Base-by-base conservation (phyloP, 441 rosid genomes). In the Syzygium syzygioides region DNA sequence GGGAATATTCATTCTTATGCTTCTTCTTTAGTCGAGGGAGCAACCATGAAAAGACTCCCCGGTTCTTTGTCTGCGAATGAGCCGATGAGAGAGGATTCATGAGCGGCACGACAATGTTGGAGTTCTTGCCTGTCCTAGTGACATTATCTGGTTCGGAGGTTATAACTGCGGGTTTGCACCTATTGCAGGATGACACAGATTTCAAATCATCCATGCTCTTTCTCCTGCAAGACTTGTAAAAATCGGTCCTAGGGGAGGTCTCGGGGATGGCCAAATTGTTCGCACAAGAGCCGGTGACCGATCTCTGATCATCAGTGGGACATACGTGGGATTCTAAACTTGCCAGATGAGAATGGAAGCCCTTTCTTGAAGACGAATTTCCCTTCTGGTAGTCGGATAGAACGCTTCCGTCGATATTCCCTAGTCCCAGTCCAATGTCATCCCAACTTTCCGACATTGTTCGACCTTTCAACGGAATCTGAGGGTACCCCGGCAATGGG, bases 21-120 rank as follows among this genome's bases (percentile, higher is more conserved):
- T 96, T 97, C 92, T 91, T 96, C 95, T 93, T 96, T 34, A 95
- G 89, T 95, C 93, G 91, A 0, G 98, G 98, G 80, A 98, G 94
- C 89, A 96, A 88, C 97, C 99, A 91, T 23, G 98, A 96, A 79
- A 98, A 92, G 91, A 95, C 91, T 89, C 98, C 96, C n/a, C 93
- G 91, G 84, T 87, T 94, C 87, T 91, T 95, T 12, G 94, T 92
- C 55, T 95, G 96, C 2, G 99, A 86, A 85, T 93, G 97, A 71
- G 91, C 88, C 4, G 94, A 89, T 0, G 96, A 94, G 52, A 94
- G 98, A 6, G 97, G 93, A 91, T 96, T 96, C 3, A 96, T 93
- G 90, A 95, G 89, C n/a, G 99, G 99, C 87, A 95, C 97, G 62
- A 95, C 94, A 19, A 91, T 93, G 89, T 96, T 97, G 11, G 98